phyloP scores from a whole-genome alignment of 2,329 filamentous ascomycete species.

The Cordyceps tenuipes region DNA sequence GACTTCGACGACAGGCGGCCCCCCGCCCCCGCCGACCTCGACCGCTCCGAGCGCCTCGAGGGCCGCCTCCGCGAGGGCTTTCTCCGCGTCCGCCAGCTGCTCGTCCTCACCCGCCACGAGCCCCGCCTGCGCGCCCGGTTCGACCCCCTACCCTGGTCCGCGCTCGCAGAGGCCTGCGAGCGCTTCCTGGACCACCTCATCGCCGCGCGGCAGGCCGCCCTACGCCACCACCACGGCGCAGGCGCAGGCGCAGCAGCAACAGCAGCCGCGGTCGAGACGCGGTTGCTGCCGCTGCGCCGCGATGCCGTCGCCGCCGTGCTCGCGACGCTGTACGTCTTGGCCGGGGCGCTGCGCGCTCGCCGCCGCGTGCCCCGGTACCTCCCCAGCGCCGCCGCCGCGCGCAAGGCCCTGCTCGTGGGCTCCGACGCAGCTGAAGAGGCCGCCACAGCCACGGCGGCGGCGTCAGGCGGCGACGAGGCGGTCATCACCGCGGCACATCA shows the following conservation, averaged over 20 bases:
- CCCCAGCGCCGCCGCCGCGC: conserved; percentile 45
- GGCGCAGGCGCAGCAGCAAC: conserved; percentile 15
- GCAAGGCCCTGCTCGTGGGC: conserved; percentile 42
- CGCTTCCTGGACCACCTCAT: conserved; percentile 52
- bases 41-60: conserved; percentile 48
- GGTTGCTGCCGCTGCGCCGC: conserved; percentile 41
- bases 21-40: conserved; percentile 42
- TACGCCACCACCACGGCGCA: conserved; percentile 27
- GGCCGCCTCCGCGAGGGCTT: conserved; percentile 52
- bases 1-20: conserved; percentile 47
- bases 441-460: neutral
- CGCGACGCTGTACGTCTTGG: conserved; percentile 50
- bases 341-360: conserved; percentile 43
- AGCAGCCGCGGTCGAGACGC: conserved; percentile 7
- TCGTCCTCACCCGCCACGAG: conserved; percentile 50
- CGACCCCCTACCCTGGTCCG: conserved; percentile 47
- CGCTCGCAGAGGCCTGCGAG: conserved; percentile 46
- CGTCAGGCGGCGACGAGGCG: conserved; percentile 15
- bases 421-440: conserved; percentile 38
- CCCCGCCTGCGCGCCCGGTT: conserved; percentile 50
- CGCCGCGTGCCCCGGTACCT: conserved; percentile 46
- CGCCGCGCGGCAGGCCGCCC: conserved; percentile 46
- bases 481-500: conserved; percentile 25
- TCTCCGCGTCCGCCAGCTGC: conserved; percentile 46
- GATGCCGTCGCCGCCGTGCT: conserved; percentile 51